Base-by-base conservation (phyloP, 2,329 filamentous ascomycete species). In the Huntiella bhutanensis region DNA sequence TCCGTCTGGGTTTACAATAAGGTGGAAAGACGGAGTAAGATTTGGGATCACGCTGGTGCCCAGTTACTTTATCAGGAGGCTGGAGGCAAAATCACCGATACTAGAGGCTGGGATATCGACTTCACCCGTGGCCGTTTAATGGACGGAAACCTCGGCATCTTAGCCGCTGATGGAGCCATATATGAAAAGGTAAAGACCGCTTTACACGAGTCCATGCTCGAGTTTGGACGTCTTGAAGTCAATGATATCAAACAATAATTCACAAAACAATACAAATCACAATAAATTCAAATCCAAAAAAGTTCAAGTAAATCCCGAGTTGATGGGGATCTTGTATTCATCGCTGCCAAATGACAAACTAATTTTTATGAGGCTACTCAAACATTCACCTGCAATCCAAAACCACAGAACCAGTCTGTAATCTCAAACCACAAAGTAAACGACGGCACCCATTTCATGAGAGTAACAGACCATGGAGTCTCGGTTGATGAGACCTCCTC, bases 31-130 rank as follows among this genome's bases (percentile, higher is more conserved):
- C 60, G 60, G 8, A 72, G 64, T 7, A 75, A 76, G 58, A 61
- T 70, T 1, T 76, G 71, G 72, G 72, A 76, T 51, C 72, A 76
- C 47, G 71, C 71, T 0, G 72, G 72, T 2, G 72, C 71, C 0
- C 73, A 75, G 68, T 54, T 76, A 32, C 54, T 76, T 5, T 75
- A 71, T 38, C 66, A 73, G 50, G 72, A 76, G 54, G 61, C 67
- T 1, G 72, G 72, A 1, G 72, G 72, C 1, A 62, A 59, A 48
- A 62, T 76, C 43, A 74, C 70, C 0, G 72, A 76, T 51, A 62
- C 73, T 0, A 60, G 68, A 41, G 72, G 72, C 1, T 62, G 59
- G 48, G 58, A 60, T 1, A 68, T 75, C n/a, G 66, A 73, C 50
- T 53, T 73, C 51, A 55, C 58, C 1, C 64, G 58, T 0, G 71